Base-by-base conservation (phyloP, 352 stramenopile genomes). In the Globisporangium solare region DNA sequence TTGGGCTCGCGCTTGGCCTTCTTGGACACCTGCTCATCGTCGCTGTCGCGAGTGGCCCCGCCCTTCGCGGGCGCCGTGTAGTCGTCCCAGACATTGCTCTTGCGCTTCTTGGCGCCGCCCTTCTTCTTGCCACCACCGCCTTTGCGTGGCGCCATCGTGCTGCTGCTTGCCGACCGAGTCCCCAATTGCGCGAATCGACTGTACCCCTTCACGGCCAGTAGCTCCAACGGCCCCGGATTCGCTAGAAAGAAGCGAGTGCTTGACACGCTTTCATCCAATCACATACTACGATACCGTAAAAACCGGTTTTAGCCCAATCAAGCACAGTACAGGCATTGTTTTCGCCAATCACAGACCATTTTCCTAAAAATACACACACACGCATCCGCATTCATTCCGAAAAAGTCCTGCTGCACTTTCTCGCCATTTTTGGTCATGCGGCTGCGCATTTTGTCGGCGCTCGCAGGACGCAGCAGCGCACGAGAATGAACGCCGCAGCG, bases 61-160 rank as follows among this genome's bases (percentile, higher is more conserved):
- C 58, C 37, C 48, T 76, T 69, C 15, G 4, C 39, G 7, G 43
- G 27, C 41, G 56, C 31, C 0, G 50, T 57, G 57, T 71, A 73
- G 51, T 80, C 73, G 53, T 83, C 73, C 71, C 73, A 83, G 21
- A 74, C 63, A 45, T 79, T 83, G 40, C 67, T 66, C 59, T 80
- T 83, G 22, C 73, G 70, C 68, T 83, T 70, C 58, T 70, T 83
- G n/a, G 58, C 53, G 24, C 47, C 56, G 45, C 63, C 57, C 45
- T 76, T 73, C 67, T 80, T 80, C 66, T 76, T 69, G 47, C 63
- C 56, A 53, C 69, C 51, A 1, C 46, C 59, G 51, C 63, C 61
- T 24, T 78, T 78, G 35, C 61, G 56, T 14, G 60, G 49, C 6
- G 52, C 58, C 67, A 79, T 79, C 22, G 27, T 48, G 6, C 42